Evolutionary conservation across 768 basidiomycete genomes (phyloP), one percentile per base, ranked within the genome.

Genomic region (Pholiota microspora): DNA sequence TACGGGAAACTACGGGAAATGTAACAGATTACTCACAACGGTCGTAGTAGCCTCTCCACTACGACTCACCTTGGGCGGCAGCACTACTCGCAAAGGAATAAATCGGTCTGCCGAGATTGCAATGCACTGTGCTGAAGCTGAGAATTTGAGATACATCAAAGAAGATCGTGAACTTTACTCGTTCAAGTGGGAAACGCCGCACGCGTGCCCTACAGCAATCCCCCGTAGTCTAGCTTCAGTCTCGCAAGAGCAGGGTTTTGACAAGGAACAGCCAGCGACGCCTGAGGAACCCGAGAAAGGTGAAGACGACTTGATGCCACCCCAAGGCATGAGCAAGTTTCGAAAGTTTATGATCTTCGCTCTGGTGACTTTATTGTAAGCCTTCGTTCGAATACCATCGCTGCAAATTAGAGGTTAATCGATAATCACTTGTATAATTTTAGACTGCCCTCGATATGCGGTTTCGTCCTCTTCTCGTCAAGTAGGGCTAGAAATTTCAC

Each of bases 181-280:
- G 8, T 66, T 70, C 44, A 32, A 45, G 16, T 69, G 67, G 71
- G 49, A 50, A 7, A 68, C 67, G 29, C 66, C 56, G 42, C 57
- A 69, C 53, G 71, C 61, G 13, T 72, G 71, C 28, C 69, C 69
- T 9, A 51, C 32, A n/a, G 27, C 16, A 36, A 27, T 51, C 16
- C 32, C 46, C 45, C 13, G 51, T 27, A 53, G 49, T 15, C 10
- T 36, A n/a, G 36, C 42, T 24, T 36, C 42, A 18, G 16, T 10
- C 24, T 48, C 4, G 27, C 42, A 54, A 40, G 61, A 65, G 12
- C 47, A 49, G 42, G 53, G 28, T 3, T 40, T 51, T 8, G 53
- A 60, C 5, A 42, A 16, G 4, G 40, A 18, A 4, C 3, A 42
- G 12, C 53, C 59, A 25, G 44, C 57, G n/a, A 51, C n/a, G n/a